Conservation (phyloP, 1,139 yeast species). For the Pichia sp. region DNA sequence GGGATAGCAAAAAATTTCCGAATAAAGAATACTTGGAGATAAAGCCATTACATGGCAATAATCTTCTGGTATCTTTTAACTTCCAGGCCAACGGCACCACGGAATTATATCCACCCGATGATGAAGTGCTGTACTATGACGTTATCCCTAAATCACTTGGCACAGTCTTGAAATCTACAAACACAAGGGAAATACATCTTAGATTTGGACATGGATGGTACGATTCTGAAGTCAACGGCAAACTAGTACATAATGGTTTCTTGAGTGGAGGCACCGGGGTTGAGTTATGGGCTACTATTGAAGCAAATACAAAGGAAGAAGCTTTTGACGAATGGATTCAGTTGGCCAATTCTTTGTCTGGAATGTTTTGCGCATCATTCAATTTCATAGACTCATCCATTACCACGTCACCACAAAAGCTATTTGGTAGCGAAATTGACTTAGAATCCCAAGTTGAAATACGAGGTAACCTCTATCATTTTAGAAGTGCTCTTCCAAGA, state of each 20-base stretch:
- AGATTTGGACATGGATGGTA: constrained; percentile 94
- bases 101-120: constrained; percentile 30
- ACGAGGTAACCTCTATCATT: constrained; percentile 45
- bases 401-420: constrained; percentile 66
- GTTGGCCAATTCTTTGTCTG: constrained; percentile 75
- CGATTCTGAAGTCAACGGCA: constrained; percentile 89
- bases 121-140: constrained; percentile 51
- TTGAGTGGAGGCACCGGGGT: constrained; percentile 93
- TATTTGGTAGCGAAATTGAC: constrained; percentile 37
- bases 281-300: constrained; percentile 84
- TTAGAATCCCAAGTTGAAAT: constrained; percentile 28
- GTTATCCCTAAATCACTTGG: constrained; percentile 80
- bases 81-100: constrained; percentile 59
- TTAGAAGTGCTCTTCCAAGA: constrained; percentile 87
- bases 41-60: constrained; percentile 68
- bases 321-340: constrained; percentile 68
- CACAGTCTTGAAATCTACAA: constrained; percentile 65
- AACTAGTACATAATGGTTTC: constrained; percentile 66
- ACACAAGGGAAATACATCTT: constrained; percentile 72
- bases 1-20: constrained; percentile 31
- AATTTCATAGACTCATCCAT: constrained; percentile 79
- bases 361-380: constrained; percentile 91
- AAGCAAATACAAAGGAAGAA: constrained; percentile 50
- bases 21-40: constrained; percentile 59
- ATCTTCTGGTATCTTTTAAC: constrained; percentile 61